These are phyloP conservation scores for Penicillium oxalicum DNA, from an alignment of 2,329 filamentous ascomycete genomes.

Conservation along the genomic window DNA sequence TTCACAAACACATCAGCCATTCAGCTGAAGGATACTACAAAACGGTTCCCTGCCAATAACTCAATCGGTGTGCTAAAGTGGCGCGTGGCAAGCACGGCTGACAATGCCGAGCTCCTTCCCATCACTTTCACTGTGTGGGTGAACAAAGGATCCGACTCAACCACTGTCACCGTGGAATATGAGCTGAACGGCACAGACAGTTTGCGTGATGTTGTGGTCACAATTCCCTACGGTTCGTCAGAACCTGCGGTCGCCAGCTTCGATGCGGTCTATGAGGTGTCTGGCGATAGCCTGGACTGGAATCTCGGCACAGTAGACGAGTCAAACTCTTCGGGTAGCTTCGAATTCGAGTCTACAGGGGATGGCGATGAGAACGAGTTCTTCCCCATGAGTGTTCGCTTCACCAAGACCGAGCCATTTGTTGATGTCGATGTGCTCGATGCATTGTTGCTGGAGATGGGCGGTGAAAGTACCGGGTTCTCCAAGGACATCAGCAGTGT, in stretches of 20 bases:
- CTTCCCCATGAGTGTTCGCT: constrained; percentile 93
- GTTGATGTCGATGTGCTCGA: constrained; percentile 77
- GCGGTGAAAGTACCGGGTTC: constrained; percentile 40
- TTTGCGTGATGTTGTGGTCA: constrained; percentile 77
- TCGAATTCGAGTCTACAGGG: constrained; percentile 87
- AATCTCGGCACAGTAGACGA: constrained; percentile 80
- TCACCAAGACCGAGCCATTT: constrained; percentile 79
- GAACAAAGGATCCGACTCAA: constrained; percentile 76
- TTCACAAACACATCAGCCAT: constrained; percentile 80
- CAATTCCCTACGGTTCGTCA: constrained; percentile 76
- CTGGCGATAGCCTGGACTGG: constrained; percentile 91
- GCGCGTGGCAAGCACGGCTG: constrained; percentile 71
- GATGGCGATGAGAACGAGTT: constrained; percentile 88
- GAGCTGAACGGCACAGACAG: constrained; percentile 76
- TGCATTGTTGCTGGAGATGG: constrained; percentile 42
- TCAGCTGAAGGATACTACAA: constrained; percentile 80
- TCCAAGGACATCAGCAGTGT: constrained; percentile 43
- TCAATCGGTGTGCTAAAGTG: constrained; percentile 88
- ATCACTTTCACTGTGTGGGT: constrained; percentile 98
- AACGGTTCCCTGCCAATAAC: constrained; percentile 92
- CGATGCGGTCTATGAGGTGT: constrained; percentile 89
- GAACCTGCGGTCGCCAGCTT: constrained; percentile 90
- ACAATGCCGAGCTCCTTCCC: constrained; percentile 74
- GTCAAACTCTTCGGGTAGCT: constrained; percentile 74
- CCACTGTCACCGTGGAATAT: constrained; percentile 90